Evolutionary conservation across 768 basidiomycete species (phyloP).

Genomic region (Russula griseocarnosa): DNA sequence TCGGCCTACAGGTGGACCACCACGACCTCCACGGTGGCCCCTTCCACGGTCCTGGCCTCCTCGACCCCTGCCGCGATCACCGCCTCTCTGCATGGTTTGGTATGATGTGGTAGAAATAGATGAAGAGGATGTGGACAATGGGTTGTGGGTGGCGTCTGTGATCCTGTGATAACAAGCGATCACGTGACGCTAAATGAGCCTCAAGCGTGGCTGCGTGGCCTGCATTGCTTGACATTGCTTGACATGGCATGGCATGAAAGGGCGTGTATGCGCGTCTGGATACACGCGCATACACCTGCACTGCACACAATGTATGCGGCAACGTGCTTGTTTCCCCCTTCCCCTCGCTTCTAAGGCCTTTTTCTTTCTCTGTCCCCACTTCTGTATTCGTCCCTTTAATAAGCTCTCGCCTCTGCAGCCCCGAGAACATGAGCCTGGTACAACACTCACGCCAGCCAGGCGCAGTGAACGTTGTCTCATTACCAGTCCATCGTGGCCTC

Average conservation of each 20-base stretch:
- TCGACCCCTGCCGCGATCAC: slow-evolving; percentile 30
- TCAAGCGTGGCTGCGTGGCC: background rate
- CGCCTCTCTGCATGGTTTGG: slow-evolving; percentile 29
- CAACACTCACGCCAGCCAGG: slow-evolving; percentile 13
- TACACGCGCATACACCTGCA: slow-evolving; percentile 7
- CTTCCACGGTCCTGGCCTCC: slow-evolving; percentile 29
- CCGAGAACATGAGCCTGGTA: slow-evolving; percentile 17
- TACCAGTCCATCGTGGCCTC: slow-evolving; percentile 24
- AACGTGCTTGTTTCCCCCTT: slow-evolving; percentile 2
- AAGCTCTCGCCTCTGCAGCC: slow-evolving; percentile 11
- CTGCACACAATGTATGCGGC: slow-evolving; percentile 1
- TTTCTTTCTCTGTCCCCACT: slow-evolving; percentile 1
- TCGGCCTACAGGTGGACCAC: too few relatives aligned
- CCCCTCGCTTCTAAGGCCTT: background rate
- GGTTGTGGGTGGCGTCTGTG: background rate
- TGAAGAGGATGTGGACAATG: background rate
- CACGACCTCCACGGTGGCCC: slow-evolving; percentile 23
- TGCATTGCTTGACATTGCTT: too few relatives aligned
- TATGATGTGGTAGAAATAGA: background rate
- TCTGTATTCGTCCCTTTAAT: background rate
- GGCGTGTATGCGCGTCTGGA: slow-evolving; percentile 1
- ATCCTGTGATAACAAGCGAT: background rate
- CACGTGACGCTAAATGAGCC: background rate
- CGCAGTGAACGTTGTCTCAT: slow-evolving; percentile 18
- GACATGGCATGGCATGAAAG: background rate